Base-by-base conservation (phyloP, 352 stramenopile species). In the Phytophthora hybrid region DNA sequence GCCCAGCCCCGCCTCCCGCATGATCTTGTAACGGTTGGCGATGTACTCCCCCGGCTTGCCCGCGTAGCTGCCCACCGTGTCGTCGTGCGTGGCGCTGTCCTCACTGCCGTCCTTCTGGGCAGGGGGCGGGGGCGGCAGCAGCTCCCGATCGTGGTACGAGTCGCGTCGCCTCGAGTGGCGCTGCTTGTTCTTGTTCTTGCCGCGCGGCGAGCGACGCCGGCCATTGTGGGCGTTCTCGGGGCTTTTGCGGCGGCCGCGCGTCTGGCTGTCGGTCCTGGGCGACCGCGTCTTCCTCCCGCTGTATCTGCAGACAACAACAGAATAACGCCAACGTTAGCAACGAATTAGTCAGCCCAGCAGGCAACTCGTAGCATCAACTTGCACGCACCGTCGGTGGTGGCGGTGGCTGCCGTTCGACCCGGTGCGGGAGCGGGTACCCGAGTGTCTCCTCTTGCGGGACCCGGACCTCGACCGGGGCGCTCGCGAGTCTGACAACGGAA, bases 1-100 rank as follows among this genome's bases (percentile, higher is more conserved):
- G 5, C 97, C 97, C 9, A 99, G 67, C 0, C 97, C 97, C 0
- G 97, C 93, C 73, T 99, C 95, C 10, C 86, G 73, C 32, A 98
- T 77, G 64, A 99, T 95, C 66, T 95, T 90, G 82, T 98, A 99
- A 23, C 90, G 82, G 60, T 90, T 82, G 31, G 82, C 82, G 69
- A 99, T 94, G 56, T 98, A 85, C 59, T 94, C 90, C 6, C 95
- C 97, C 0, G 90, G 80, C 54, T 90, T 89, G 21, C 89, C 89
- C 3, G 87, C 78, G 65, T 90, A 96, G 63, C 88, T 94, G n/a
- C 90, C 90, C 53, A 95, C 73, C 16, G 87, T 95, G 77, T 97
- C 89, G 66, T 96, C 89, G 44, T 96, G 89, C 19, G 76, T 72
- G 23, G 78, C 87, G 61, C 89, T 96, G 69, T 92, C 88, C 14